Base-by-base conservation (phyloP, 495 filamentous ascomycete species). In the Daldinia decipiens region DNA sequence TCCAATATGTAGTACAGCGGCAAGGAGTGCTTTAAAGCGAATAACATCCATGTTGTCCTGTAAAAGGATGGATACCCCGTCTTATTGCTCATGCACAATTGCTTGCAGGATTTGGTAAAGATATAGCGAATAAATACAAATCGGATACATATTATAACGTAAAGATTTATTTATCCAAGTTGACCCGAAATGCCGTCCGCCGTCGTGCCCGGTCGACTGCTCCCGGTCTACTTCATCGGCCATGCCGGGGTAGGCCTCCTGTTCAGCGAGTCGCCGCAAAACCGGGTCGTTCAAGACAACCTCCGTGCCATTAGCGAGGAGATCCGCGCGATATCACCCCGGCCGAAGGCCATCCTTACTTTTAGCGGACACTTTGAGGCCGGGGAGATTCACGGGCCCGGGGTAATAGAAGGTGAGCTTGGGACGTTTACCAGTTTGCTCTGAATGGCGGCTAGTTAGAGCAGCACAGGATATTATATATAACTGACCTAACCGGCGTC, bases 141-240 rank as follows among this genome's bases (percentile, higher is more conserved):
- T 36, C 12, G 0, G 12, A 40, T 31, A 51, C 11, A 40, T 9
- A 40, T 51, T 51, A 62, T 52, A 70, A 59, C 54, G 13, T 55
- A 59, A 59, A 31, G 19, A 34, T 39, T 36, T 36, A 13, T 36
- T 47, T 12, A 26, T 60, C 12, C 29, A 61, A 43, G 24, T 24
- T 1, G 11, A 29, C 8, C 31, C 32, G 34, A 51, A 27, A 71
- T 71, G 68, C 68, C 62, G 56, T 71, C 68, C 11, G 52, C 27
- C 40, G 47, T 58, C 8, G 8, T 15, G 1, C 57, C 68, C 32
- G 26, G 40, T 6, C 62, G 62, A 13, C 62, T 40, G 40, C 62
- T 71, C 8, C 68, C 68, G 51, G 68, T 71, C 17, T 71, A 71
- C 32, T 71, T 71, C 5, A 71, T 71, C 62, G 68, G 68, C 1